Conservation (phyloP, 768 basidiomycete species). For the Ephemerocybe angulata region DNA sequence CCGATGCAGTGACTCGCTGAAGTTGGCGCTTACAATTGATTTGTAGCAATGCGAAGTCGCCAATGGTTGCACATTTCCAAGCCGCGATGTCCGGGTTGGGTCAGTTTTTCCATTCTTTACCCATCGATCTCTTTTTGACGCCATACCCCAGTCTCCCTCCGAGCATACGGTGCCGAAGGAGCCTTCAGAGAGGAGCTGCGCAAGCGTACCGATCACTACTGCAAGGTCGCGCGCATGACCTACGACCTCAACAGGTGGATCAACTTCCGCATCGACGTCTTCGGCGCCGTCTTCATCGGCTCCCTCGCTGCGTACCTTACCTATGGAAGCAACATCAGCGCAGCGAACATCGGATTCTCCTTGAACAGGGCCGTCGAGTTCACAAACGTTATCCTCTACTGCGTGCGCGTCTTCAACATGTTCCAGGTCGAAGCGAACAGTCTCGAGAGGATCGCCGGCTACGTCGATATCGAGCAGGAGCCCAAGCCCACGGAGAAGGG, state of each 20-base stretch:
- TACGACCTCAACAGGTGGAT: slow-evolving; percentile 53
- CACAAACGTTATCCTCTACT: slow-evolving; percentile 51
- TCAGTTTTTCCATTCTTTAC: slow-evolving; percentile 18
- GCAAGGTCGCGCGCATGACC: slow-evolving; percentile 42
- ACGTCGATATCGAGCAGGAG: slow-evolving; percentile 16
- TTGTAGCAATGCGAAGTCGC: slow-evolving; percentile 27
- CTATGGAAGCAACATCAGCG: slow-evolving; percentile 31
- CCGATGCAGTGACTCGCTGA: slow-evolving; percentile 17
- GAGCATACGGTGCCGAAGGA: slow-evolving; percentile 62
- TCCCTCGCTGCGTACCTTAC: slow-evolving; percentile 54
- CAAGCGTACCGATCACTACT: slow-evolving; percentile 52
- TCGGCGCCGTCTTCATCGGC: slow-evolving; percentile 55
- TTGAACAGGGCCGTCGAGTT: slow-evolving; percentile 61
- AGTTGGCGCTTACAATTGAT: background rate
- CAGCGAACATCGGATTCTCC: slow-evolving; percentile 49
- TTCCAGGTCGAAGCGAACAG: slow-evolving; percentile 45
- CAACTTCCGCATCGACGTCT: slow-evolving; percentile 50
- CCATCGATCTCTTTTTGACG: background rate
- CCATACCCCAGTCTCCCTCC: slow-evolving; percentile 44
- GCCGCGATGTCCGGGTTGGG: slow-evolving; percentile 52
- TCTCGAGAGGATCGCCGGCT: slow-evolving; percentile 15
- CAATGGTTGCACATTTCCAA: slow-evolving; percentile 42
- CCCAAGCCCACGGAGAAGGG: slow-evolving; percentile 10
- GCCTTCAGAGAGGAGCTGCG: slow-evolving; percentile 45
- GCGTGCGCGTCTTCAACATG: slow-evolving; percentile 41